These are phyloP conservation scores for Scutellaria barbata DNA, from an alignment of 257 asterid species.

Conservation along the genomic window DNA sequence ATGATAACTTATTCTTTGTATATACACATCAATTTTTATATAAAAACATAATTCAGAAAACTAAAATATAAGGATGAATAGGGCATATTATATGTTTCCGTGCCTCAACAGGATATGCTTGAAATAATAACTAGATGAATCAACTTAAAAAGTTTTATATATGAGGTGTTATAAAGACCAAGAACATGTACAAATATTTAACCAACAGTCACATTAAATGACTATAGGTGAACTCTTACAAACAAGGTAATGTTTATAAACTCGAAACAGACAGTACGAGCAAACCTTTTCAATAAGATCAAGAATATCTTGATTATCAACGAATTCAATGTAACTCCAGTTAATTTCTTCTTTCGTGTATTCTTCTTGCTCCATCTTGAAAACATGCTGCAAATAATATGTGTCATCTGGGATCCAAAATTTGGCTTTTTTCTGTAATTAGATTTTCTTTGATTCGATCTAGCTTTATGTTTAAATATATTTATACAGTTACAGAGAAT, in stretches of 20 bases:
- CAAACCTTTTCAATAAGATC: slow-evolving; percentile 93
- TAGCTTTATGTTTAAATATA: background rate
- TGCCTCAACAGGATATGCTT: background rate
- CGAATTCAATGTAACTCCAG: slow-evolving; percentile 90
- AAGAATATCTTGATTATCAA: slow-evolving; percentile 90
- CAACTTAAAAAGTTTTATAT: background rate
- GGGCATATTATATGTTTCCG: background rate
- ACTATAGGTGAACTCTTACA: no score
- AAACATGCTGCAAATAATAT: slow-evolving; percentile 71
- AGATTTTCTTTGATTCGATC: slow-evolving; percentile 11
- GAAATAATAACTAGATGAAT: background rate
- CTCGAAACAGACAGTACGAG: slow-evolving; percentile 9
- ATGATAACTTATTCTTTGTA: background rate
- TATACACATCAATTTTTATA: background rate
- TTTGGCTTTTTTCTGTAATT: background rate
- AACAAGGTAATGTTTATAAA: background rate
- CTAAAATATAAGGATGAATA: background rate
- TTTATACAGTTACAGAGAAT: slow-evolving; percentile 16
- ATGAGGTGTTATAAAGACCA: background rate
- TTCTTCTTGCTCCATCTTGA: slow-evolving; percentile 98
- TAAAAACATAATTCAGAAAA: background rate
- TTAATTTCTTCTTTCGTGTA: slow-evolving; percentile 87
- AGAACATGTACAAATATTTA: background rate
- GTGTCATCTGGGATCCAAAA: slow-evolving; percentile 27
- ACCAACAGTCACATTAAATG: background rate